These are phyloP conservation scores for Beauveria varroae DNA, from an alignment of 2,329 filamentous ascomycete species.

Conservation along the genomic window DNA sequence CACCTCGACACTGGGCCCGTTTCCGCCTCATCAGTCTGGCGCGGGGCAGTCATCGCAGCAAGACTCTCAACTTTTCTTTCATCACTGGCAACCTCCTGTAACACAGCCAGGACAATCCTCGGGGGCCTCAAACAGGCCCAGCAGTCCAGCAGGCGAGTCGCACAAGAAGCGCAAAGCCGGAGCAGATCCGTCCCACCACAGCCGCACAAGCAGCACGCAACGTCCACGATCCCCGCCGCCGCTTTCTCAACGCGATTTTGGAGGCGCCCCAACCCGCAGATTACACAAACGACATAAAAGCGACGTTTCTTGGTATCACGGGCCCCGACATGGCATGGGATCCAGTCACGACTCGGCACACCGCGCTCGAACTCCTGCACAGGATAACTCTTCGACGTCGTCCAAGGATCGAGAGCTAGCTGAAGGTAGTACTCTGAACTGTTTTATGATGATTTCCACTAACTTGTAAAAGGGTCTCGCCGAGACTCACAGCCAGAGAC, in stretches of 20 bases:
- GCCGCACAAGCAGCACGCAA: constrained; percentile 20
- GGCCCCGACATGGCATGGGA: constrained; percentile 16
- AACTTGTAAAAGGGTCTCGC: neutral
- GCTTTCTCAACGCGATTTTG: constrained; percentile 21
- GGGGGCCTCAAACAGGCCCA: constrained; percentile 55
- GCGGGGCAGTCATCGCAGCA: constrained; percentile 39
- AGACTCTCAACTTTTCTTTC: constrained; percentile 72
- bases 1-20: constrained; percentile 9
- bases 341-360: neutral
- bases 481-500: constrained; percentile 2
- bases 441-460: neutral
- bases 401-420: constrained; percentile 7
- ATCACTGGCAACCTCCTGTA: constrained; percentile 83
- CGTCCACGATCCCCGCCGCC: constrained; percentile 27
- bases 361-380: constrained; percentile 6
- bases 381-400: constrained; percentile 11
- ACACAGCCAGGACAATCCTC: constrained; percentile 46
- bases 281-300: constrained; percentile 30
- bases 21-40: constrained; percentile 3
- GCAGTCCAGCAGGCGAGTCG: constrained; percentile 68
- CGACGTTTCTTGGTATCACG: constrained; percentile 29
- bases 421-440: neutral
- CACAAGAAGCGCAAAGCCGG: constrained; percentile 77
- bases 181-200: constrained; percentile 29
- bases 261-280: constrained; percentile 18